These are phyloP conservation scores for Didymellaceae sp. DNA, from an alignment of 2,329 filamentous ascomycete genomes.

Conservation along the genomic window DNA sequence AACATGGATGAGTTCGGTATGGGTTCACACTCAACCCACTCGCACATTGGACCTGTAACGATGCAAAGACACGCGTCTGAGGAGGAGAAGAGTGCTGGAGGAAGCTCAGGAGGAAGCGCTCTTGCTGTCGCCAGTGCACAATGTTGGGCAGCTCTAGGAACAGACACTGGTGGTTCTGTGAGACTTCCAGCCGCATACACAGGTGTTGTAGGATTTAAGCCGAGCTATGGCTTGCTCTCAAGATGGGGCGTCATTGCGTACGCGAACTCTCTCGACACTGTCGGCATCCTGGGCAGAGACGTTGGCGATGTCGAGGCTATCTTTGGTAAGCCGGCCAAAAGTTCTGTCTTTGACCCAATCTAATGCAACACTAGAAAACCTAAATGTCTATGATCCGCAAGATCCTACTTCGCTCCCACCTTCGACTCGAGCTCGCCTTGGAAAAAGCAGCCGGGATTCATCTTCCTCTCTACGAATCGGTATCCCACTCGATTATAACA, in stretches of 20 bases:
- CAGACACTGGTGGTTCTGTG: slow-evolving; percentile 91
- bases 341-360: neutral
- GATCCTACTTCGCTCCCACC: slow-evolving; percentile 77
- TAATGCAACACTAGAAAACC: slow-evolving; percentile 46
- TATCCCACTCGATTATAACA: slow-evolving; percentile 81
- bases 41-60: slow-evolving; percentile 68
- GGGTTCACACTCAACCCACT: slow-evolving; percentile 80
- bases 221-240: slow-evolving; percentile 86
- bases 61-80: slow-evolving; percentile 53
- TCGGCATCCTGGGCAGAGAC: slow-evolving; percentile 72
- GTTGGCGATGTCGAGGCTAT: slow-evolving; percentile 55
- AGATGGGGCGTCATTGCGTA: slow-evolving; percentile 88
- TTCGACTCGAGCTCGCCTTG: slow-evolving; percentile 59
- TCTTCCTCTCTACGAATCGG: slow-evolving; percentile 55
- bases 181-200: slow-evolving; percentile 87
- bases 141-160: slow-evolving; percentile 77
- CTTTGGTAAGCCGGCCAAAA: slow-evolving; percentile 45
- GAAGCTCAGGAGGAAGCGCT: slow-evolving; percentile 90
- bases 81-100: slow-evolving; percentile 44
- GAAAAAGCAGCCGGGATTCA: neutral
- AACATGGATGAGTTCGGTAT: slow-evolving; percentile 98
- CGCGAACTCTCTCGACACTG: slow-evolving; percentile 90
- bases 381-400: slow-evolving; percentile 67
- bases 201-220: slow-evolving; percentile 84
- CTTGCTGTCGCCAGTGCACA: slow-evolving; percentile 75